Base-by-base conservation (phyloP, 768 basidiomycete genomes). In the Phylloporus rhodoxanthus region DNA sequence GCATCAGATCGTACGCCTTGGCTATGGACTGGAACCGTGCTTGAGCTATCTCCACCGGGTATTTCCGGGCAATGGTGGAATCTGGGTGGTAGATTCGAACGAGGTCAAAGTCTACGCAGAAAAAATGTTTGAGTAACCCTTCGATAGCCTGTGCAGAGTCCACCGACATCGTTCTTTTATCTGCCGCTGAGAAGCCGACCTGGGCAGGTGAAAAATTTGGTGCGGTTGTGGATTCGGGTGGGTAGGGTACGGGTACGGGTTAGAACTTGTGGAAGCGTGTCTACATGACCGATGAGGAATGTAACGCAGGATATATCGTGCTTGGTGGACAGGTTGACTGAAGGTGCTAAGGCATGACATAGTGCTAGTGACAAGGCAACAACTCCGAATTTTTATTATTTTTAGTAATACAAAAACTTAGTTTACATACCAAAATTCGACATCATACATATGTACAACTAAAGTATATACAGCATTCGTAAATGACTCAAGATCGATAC, bases 21-120 rank as follows among this genome's bases (percentile, higher is more conserved):
- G 78, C 75, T 54, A 90, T 85, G 3, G 82, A 72, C 57, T 82
- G 82, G 57, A 89, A 89, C 10, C 79, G 82, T 6, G 75, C 72
- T 57, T 86, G 83, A 4, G 79, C 78, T 3, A 73, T 62, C 14
- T 78, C 76, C 0, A 77, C 58, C 7, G 81, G 66, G 49, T 67
- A 66, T 3, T 62, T 61, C 5, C 74, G 71, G 19, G 70, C 70
- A 19, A 70, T 40, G 20, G 73, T 70, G 36, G 84, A 83, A 64
- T 90, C 87, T 3, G 87, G 87, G 63, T 90, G 87, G 64, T 89
- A 87, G 50, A 87, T 74, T 34, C 82, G 75, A 28, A 89, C 87
- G 39, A 90, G 85, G 54, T 88, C 87, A 59, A 81, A 87, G 65
- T 89, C 87, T 90, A 29, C 28, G 55, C 14, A 25, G 37, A 20